Percentiles rank a stretch among this genome's conserved stretches.
Conservation (phyloP, 139 green algal species). For the Chlorella sp. region DNA sequence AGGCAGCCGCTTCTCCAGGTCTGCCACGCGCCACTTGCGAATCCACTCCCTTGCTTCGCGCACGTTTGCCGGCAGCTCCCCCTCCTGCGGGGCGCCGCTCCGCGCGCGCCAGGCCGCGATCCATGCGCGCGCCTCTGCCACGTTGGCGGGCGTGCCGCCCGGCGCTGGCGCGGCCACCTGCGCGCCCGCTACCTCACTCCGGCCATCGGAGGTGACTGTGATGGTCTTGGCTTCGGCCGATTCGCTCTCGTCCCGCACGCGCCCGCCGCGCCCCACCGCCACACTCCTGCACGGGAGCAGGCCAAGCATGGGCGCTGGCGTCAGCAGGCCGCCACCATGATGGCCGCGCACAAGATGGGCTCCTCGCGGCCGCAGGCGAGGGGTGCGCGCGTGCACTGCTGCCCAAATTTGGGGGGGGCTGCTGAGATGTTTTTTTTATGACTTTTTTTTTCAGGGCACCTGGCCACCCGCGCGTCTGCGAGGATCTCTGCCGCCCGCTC, state of each 20-base stretch:
- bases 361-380: no score
- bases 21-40: slow-evolving; percentile 45
- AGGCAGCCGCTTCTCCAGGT: slow-evolving; percentile 36
- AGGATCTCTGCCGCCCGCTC: slow-evolving; percentile 72
- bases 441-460: no score
- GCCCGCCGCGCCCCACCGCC: slow-evolving; percentile 32
- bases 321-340: no score
- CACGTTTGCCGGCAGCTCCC: slow-evolving; percentile 26
- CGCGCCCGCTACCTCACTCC: slow-evolving; percentile 5
- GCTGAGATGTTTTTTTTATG: no score
- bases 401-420: no score
- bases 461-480: slow-evolving; percentile 20
- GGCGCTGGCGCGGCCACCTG: not conserved
- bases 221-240: slow-evolving; percentile 27
- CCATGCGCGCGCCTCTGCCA: slow-evolving; percentile 9
- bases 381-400: no score
- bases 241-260: slow-evolving; percentile 41
- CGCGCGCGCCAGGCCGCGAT: not conserved
- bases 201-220: slow-evolving; percentile 27
- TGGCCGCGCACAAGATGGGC: no score
- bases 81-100: not conserved
- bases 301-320: no score
- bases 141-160: not conserved
- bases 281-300: not conserved
- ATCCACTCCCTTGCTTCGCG: slow-evolving; percentile 36